Conservation (phyloP, 176 grass and related monocot species). For the Tuctoria greenei region DNA sequence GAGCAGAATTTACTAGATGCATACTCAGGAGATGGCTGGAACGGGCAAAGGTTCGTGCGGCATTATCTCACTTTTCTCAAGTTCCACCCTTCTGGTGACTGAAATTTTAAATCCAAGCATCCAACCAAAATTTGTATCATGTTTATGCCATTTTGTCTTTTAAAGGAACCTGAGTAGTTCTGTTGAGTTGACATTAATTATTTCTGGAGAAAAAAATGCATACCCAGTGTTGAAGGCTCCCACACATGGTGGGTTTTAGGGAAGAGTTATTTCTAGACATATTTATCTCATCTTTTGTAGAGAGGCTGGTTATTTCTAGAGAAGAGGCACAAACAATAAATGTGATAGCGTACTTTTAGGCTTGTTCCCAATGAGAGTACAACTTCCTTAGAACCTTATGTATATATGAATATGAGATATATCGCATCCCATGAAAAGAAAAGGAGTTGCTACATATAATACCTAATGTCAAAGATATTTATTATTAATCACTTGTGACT, state of each 20-base stretch:
- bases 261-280: no score
- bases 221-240: no score
- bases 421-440: not conserved
- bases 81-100: not conserved
- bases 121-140: not conserved
- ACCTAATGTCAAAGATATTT: constrained; percentile 9
- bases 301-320: no score
- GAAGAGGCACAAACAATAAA: not conserved
- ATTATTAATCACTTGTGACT: not conserved
- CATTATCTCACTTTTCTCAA: constrained; percentile 7
- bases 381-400: not conserved
- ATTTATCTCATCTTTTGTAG: no score
- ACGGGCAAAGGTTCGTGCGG: constrained; percentile 64
- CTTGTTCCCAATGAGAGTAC: not conserved
- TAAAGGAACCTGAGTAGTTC: not conserved
- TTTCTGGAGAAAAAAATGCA: no score
- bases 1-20: constrained; percentile 93
- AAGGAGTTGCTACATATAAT: not conserved
- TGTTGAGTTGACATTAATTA: not conserved
- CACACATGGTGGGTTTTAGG: no score
- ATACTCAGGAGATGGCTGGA: constrained; percentile 97
- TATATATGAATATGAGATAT: not conserved
- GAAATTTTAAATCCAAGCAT: constrained; percentile 27
- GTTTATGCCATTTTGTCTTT: not conserved
- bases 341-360: not conserved